Percentiles rank a stretch among this genome's conserved stretches.
Evolutionary conservation across 2,329 filamentous ascomycete species (phyloP).

Genomic region (Penicillium hesseltinei): DNA sequence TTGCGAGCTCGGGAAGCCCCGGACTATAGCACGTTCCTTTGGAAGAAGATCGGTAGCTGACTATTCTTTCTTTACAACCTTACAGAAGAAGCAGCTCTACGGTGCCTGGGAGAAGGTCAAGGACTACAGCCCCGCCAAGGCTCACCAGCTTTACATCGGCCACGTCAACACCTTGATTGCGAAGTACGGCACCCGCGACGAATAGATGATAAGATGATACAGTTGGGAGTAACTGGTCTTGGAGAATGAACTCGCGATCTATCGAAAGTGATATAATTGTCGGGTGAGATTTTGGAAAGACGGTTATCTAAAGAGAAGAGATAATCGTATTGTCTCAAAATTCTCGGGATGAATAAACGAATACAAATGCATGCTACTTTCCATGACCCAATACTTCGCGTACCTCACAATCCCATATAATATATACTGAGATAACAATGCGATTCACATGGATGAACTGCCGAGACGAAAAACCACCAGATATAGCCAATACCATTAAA

Average conservation of each 20-base stretch:
- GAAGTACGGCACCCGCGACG: slow-evolving; percentile 54
- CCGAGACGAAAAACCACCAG: too few species aligned
- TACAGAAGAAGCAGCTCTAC: slow-evolving; percentile 75
- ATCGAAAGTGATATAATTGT: not conserved
- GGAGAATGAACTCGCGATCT: not conserved
- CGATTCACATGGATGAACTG: not conserved
- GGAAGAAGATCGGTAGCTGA: slow-evolving; percentile 16
- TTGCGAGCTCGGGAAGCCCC: not conserved
- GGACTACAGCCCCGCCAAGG: slow-evolving; percentile 62
- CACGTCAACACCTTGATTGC: slow-evolving; percentile 70
- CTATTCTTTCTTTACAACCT: not conserved
- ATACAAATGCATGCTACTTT: slow-evolving; percentile 12
- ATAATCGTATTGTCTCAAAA: not conserved
- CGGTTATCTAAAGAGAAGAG: not conserved
- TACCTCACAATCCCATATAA: not conserved
- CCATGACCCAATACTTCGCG: not conserved
- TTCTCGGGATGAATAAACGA: slow-evolving; percentile 1
- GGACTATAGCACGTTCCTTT: not conserved
- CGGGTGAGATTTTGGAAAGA: not conserved
- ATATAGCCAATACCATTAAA: not conserved
- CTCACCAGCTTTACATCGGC: slow-evolving; percentile 74
- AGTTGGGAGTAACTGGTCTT: not conserved
- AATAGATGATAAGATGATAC: slow-evolving; percentile 15
- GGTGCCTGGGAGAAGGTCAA: slow-evolving; percentile 71
- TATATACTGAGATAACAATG: not conserved